Evolutionary conservation across 2,329 filamentous ascomycete genomes (phyloP).

Genomic region (Huntiella abstrusa): DNA sequence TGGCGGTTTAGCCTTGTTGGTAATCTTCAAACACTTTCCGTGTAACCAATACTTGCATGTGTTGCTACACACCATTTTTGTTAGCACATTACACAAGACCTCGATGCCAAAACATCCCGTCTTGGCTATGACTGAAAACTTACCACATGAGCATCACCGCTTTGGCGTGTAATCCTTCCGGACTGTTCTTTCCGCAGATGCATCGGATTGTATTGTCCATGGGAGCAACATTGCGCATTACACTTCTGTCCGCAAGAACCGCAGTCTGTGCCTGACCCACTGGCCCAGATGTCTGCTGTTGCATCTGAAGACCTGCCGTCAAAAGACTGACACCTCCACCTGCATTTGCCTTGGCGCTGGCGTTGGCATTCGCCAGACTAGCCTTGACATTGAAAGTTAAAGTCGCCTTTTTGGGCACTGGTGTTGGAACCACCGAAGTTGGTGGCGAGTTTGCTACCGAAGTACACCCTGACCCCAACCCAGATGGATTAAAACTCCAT

Average conservation of each 20-base stretch:
- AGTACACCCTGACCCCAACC: neutral
- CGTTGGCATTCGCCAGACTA: slow-evolving; percentile 1
- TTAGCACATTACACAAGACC: neutral
- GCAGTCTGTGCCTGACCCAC: neutral
- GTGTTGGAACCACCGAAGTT: neutral
- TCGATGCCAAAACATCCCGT: neutral
- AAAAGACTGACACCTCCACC: slow-evolving; percentile 1
- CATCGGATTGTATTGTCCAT: slow-evolving; percentile 29
- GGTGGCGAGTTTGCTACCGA: slow-evolving; percentile 1
- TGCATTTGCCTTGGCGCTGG: neutral
- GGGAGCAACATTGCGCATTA: neutral
- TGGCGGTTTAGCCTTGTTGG: slow-evolving; percentile 33
- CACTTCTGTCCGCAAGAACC: slow-evolving; percentile 1
- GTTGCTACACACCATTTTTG: slow-evolving; percentile 24
- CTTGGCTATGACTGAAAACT: slow-evolving; percentile 14
- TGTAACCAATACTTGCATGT: slow-evolving; percentile 48
- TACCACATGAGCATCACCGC: slow-evolving; percentile 47
- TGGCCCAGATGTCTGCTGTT: neutral
- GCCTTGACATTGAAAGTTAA: slow-evolving; percentile 5
- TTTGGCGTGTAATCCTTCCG: slow-evolving; percentile 23
- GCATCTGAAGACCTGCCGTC: slow-evolving; percentile 1
- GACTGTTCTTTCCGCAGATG: slow-evolving; percentile 30
- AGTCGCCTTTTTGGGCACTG: neutral
- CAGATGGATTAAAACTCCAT: neutral
- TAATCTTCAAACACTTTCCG: slow-evolving; percentile 42